Base-by-base conservation (phyloP, 1,284 basidiomycete genomes). In the Microbotryum lychnidis-dioicae region DNA sequence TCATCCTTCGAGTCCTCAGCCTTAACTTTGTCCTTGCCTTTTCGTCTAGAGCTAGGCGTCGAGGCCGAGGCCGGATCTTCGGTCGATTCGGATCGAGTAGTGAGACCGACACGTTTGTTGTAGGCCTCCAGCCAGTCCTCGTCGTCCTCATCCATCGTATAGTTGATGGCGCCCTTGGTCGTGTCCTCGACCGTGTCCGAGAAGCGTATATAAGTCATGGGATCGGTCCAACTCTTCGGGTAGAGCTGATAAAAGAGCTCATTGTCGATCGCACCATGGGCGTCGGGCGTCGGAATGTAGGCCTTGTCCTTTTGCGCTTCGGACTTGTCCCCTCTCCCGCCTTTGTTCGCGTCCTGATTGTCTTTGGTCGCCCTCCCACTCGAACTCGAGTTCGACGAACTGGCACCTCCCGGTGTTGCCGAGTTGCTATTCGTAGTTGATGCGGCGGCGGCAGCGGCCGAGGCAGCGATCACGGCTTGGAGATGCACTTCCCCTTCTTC, bases 141-240 rank as follows among this genome's bases (percentile, higher is more conserved):
- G 77, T 98, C 96, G 46, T 90, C 87, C 75, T 98, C 96, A 73
- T 98, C 96, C 86, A 97, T 88, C 70, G 85, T 89, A 75, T 98
- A 97, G 6, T 85, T 83, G 73, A 86, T 89, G 59, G 74, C 64
- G 69, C 73, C 74, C 1, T 84, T 85, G 69, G 80, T 77, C 33
- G 81, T 77, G 71, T 97, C 91, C 73, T 99, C 96, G 66, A 89
- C 85, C 3, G 89, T 91, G 70, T 90, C 84, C 10, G 91, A 93
- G 54, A 85, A 89, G 64, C 86, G 84, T 63, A 96, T 82, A 75
- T 91, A 94, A 0, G 87, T 83, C 49, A 81, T 75, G 5, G 91
- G 85, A 70, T 93, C 89, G 67, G 80, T 80, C 85, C 87, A 93
- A 61, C 79, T 79, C 4, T 51, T 37, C 21, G 84, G 83, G 72